Base-by-base conservation (phyloP, 768 basidiomycete species). In the Kwoniella sp. region DNA sequence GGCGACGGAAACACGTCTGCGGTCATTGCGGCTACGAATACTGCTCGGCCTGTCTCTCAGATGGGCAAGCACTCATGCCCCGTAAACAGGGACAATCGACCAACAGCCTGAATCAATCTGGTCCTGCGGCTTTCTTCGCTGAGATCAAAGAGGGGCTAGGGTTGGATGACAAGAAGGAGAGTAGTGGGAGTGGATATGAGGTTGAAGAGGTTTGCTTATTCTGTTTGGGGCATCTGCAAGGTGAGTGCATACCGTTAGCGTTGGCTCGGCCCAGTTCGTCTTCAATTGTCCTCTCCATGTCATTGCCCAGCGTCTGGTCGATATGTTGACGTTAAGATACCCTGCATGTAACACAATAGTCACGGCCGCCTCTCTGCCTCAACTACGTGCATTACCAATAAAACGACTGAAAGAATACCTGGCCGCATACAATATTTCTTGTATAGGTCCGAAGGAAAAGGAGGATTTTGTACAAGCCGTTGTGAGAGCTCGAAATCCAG, bases 401-500 rank as follows among this genome's bases (percentile, higher is more conserved):
- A 78, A 80, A 63, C 62, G 79, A 27, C 69, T 80, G 48, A 77
- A 80, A 61, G 70, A 73, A 29, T 80, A 78, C 56, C 64, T 76
- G 1, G 71, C 70, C 22, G 77, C 77, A 21, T 80, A 78, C 54
- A 64, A 72, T 48, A 73, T 73, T 54, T 69, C 55, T 0, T 68
- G 60, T 47, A 51, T 70, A 36, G 76, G 70, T 59, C 77, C 73
- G 51, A 77, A 68, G 24, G 76, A 77, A 67, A 80, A 80, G 64
- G 79, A 80, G 55, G 79, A 80, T 53, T 80, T 78, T 47, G 77
- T 80, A 24, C 76, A 77, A 60, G 72, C 77, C 21, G 71, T 78
- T 2, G 37, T 77, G 7, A 70, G 72, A 49, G 77, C 79, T 21
- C 58, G 72, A 25, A 69, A 75, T 67, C 70, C 74, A 24, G 19